Percentiles rank a stretch among this genome's conserved stretches.
Conservation (phyloP, 768 basidiomycete species). For the Tylopilus rubrobrunneus region DNA sequence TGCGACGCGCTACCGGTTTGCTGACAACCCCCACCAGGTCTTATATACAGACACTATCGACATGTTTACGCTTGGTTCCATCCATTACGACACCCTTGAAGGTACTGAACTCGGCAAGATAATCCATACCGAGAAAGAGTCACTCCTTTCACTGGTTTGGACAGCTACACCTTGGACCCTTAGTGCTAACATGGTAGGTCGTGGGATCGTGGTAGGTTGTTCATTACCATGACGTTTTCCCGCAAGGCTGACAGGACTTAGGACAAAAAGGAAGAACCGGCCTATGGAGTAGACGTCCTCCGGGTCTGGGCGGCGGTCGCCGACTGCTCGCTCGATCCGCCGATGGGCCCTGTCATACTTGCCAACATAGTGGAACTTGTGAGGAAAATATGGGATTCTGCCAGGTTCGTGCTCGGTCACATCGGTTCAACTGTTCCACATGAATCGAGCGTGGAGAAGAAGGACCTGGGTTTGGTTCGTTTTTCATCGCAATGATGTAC, state of each 20-base stretch:
- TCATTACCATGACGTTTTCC: not conserved
- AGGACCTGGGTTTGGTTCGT: slow-evolving; percentile 64
- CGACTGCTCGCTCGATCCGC: slow-evolving; percentile 74
- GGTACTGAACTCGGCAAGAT: too few relatives aligned
- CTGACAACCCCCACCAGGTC: slow-evolving; percentile 38
- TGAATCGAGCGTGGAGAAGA: slow-evolving; percentile 16
- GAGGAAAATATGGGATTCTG: slow-evolving; percentile 82
- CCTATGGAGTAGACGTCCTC: slow-evolving; percentile 82
- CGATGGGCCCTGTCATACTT: slow-evolving; percentile 75
- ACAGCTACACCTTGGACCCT: too few relatives aligned
- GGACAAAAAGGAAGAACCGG: slow-evolving; percentile 64
- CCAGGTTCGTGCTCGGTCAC: slow-evolving; percentile 84
- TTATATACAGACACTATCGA: slow-evolving; percentile 57
- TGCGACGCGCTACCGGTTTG: not conserved
- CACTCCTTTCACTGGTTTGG: too few relatives aligned
- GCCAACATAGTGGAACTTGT: slow-evolving; percentile 64
- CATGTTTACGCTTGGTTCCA: too few relatives aligned
- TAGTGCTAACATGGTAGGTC: too few relatives aligned
- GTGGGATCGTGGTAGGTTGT: slow-evolving; percentile 42
- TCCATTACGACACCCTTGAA: too few relatives aligned
- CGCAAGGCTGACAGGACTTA: not conserved
- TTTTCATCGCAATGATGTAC: not conserved
- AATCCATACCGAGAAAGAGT: too few relatives aligned
- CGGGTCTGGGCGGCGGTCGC: slow-evolving; percentile 90
- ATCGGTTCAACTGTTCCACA: slow-evolving; percentile 41